These are phyloP conservation scores for Aspergillus arachidicola DNA, from an alignment of 2,329 filamentous ascomycete species.

Conservation along the genomic window DNA sequence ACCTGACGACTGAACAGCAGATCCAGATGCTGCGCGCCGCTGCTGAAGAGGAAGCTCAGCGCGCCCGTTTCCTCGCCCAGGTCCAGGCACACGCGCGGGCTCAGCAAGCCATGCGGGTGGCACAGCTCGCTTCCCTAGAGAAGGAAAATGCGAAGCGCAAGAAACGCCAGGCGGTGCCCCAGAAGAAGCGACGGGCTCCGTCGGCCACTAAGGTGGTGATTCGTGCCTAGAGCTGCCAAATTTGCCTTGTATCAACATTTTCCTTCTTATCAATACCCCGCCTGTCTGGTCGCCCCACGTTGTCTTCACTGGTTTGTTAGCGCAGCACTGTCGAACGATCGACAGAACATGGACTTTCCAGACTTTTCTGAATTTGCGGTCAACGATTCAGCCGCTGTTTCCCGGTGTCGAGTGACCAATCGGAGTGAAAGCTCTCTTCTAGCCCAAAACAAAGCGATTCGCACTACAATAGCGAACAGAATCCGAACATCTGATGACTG, in stretches of 20 bases:
- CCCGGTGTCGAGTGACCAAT: not conserved
- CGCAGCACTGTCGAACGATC: slow-evolving; percentile 13
- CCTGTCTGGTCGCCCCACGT: not conserved
- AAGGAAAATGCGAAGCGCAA: slow-evolving; percentile 31
- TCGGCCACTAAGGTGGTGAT: slow-evolving; percentile 19
- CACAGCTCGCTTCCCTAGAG: slow-evolving; percentile 32
- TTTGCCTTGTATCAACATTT: not conserved
- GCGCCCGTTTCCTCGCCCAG: slow-evolving; percentile 42
- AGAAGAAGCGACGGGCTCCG: slow-evolving; percentile 29
- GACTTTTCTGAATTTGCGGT: slow-evolving; percentile 3
- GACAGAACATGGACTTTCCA: slow-evolving; percentile 4
- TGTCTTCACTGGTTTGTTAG: slow-evolving; percentile 3
- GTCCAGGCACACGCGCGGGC: slow-evolving; percentile 46
- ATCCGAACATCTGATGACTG: slow-evolving; percentile 1
- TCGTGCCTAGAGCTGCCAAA: slow-evolving; percentile 12
- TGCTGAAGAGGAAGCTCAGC: slow-evolving; percentile 40
- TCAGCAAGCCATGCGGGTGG: slow-evolving; percentile 40
- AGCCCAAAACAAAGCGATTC: not conserved
- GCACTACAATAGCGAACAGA: not conserved
- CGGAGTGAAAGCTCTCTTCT: not conserved
- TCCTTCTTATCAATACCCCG: not conserved
- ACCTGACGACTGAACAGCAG: slow-evolving; percentile 44
- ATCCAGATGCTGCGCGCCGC: slow-evolving; percentile 39
- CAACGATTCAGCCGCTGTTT: not conserved
- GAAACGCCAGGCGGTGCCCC: slow-evolving; percentile 32